A percentile compares a stretch with the other conserved stretches of the same genome.
These are phyloP conservation scores for Penicilliopsis zonata DNA, from an alignment of 495 filamentous ascomycete species.

Conservation along the genomic window DNA sequence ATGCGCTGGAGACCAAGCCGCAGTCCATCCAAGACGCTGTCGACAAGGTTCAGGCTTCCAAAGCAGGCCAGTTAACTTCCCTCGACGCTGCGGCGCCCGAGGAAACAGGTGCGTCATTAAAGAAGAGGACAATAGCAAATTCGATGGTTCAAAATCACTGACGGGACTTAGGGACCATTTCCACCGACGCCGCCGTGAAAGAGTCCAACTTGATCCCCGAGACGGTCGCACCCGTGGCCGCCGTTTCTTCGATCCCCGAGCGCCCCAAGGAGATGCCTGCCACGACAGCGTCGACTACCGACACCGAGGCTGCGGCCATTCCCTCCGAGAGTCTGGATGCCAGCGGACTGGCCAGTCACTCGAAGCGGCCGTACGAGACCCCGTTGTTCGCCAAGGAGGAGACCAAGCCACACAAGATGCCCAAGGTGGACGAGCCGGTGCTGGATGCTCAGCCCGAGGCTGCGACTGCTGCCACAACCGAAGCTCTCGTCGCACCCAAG, in stretches of 20 bases:
- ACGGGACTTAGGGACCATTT: neutral
- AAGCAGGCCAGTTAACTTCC: slow-evolving; percentile 10
- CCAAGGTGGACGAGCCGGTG: slow-evolving; percentile 11
- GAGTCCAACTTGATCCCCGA: slow-evolving; percentile 4
- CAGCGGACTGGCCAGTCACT: slow-evolving; percentile 6
- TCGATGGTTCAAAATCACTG: slow-evolving; percentile 1
- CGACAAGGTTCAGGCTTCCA: slow-evolving; percentile 18
- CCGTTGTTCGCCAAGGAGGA: slow-evolving; percentile 10
- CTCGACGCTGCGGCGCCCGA: slow-evolving; percentile 8
- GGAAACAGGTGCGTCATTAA: slow-evolving; percentile 11
- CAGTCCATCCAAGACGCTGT: slow-evolving; percentile 10
- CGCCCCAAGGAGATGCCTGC: slow-evolving; percentile 4
- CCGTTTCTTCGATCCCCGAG: neutral
- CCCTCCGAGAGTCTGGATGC: slow-evolving; percentile 5
- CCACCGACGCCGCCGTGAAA: slow-evolving; percentile 13
- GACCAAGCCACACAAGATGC: slow-evolving; percentile 13
- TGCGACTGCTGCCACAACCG: neutral
- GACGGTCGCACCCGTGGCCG: slow-evolving; percentile 10
- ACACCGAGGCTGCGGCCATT: slow-evolving; percentile 9
- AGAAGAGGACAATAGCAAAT: no score
- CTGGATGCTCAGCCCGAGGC: neutral
- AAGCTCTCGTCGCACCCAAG: neutral
- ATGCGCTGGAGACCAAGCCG: slow-evolving; percentile 1
- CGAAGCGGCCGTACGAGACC: slow-evolving; percentile 16
- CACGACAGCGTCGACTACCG: slow-evolving; percentile 9